Evolutionary conservation across 208 protist genomes (phyloP).

Genomic region (Leishmania braziliensis): DNA sequence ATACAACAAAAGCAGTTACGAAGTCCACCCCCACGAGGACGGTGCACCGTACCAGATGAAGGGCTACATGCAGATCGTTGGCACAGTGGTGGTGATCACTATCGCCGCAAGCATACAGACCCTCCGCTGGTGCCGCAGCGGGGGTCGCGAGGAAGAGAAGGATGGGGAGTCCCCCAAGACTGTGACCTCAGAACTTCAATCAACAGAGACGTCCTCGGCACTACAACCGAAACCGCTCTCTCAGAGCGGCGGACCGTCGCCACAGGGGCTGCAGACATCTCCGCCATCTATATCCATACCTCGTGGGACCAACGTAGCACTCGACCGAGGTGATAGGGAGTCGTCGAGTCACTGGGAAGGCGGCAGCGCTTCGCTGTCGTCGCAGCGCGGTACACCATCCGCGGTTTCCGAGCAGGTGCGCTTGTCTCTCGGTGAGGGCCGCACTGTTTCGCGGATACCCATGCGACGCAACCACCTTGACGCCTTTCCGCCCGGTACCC

Average conservation of each 20-base stretch:
- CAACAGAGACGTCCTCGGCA: not conserved
- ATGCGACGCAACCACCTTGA: not conserved
- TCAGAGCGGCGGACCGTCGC: not conserved
- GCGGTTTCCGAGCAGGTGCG: not conserved
- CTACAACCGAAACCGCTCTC: not conserved
- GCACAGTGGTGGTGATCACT: slow-evolving; percentile 19
- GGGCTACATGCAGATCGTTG: slow-evolving; percentile 18
- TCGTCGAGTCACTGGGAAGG: not conserved
- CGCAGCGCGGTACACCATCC: not conserved
- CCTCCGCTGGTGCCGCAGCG: slow-evolving; percentile 25
- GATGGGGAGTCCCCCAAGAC: not conserved
- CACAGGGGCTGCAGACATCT: not conserved
- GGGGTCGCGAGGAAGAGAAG: not conserved
- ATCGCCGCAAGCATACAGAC: slow-evolving; percentile 23
- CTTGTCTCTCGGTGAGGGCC: not conserved
- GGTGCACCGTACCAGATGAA: slow-evolving; percentile 23
- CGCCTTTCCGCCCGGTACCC: not conserved
- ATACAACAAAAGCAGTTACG: slow-evolving; percentile 33
- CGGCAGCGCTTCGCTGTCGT: not conserved
- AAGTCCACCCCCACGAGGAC: slow-evolving; percentile 17
- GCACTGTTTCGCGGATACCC: not conserved
- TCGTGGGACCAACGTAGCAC: not conserved
- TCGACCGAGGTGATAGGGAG: not conserved
- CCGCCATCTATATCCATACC: not conserved
- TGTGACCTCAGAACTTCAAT: not conserved